phyloP scores from a whole-genome alignment of 768 basidiomycete species.

The Rhodotorula toruloides region DNA sequence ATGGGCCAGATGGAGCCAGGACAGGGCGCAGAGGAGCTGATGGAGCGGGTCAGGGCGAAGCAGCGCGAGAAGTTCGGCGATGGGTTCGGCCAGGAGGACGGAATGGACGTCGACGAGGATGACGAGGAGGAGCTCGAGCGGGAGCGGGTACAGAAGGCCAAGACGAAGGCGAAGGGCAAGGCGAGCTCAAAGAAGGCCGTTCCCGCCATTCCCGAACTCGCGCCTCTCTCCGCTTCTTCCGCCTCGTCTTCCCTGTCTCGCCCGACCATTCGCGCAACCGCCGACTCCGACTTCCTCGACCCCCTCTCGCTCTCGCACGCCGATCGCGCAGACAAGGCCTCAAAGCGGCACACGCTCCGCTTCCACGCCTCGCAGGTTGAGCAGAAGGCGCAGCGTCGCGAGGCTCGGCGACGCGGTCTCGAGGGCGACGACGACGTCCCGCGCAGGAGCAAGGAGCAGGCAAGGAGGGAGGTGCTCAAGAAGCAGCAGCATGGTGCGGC shows the following conservation, averaged over 20 bases:
- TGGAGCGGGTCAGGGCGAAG: constrained; percentile 35
- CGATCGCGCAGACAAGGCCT: constrained; percentile 75
- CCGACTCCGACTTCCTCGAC: constrained; percentile 61
- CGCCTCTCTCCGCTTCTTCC: constrained; percentile 16
- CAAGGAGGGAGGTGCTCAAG: constrained; percentile 48
- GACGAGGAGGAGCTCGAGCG: constrained; percentile 52
- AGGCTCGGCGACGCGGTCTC: constrained; percentile 51
- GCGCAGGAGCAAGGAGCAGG: constrained; percentile 62
- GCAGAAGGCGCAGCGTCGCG: constrained; percentile 67
- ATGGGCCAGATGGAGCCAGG: constrained; percentile 54
- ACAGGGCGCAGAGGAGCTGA: constrained; percentile 32
- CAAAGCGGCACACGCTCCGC: constrained; percentile 72
- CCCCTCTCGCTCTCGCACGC: constrained; percentile 60
- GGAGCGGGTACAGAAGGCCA: neutral
- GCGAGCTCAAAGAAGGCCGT: constrained; percentile 64
- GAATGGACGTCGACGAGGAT: constrained; percentile 48
- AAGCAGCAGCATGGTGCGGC: constrained; percentile 45
- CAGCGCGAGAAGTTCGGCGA: constrained; percentile 37
- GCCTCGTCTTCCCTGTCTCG: constrained; percentile 21
- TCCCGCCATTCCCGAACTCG: constrained; percentile 46
- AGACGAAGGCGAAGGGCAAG: constrained; percentile 51
- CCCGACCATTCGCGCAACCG: constrained; percentile 14
- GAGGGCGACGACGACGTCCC: constrained; percentile 96
- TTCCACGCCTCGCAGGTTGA: constrained; percentile 94
- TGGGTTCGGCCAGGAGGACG: constrained; percentile 10